A percentile compares a stretch with the other conserved stretches of the same genome.
Evolutionary conservation across 257 asterid genomes (phyloP).

Genomic region (Scutellaria minor): DNA sequence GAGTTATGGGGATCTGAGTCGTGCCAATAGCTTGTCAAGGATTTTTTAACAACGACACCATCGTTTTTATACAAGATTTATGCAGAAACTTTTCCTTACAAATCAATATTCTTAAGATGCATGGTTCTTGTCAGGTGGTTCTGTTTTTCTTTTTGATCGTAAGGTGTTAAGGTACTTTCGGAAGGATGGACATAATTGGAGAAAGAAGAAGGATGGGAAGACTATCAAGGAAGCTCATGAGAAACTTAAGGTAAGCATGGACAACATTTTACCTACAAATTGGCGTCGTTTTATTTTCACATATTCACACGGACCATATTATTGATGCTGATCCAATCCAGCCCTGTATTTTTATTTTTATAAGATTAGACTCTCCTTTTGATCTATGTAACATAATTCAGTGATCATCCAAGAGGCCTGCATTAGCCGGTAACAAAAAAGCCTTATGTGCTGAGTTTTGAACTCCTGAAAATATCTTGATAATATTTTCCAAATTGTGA

Average conservation of each 20-base stretch:
- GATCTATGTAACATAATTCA: not conserved
- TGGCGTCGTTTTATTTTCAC: not conserved
- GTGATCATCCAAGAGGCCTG: slow-evolving; percentile 15
- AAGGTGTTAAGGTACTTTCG: slow-evolving; percentile 90
- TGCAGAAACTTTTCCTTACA: slow-evolving; percentile 15
- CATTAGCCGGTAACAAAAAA: slow-evolving; percentile 8
- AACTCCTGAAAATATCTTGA: not conserved
- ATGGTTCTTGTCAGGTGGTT: slow-evolving; percentile 73
- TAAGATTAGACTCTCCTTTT: not conserved
- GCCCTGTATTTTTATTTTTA: no score
- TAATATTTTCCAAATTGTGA: not conserved
- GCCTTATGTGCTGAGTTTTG: slow-evolving; percentile 3
- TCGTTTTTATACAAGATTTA: slow-evolving; percentile 9
- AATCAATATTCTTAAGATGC: slow-evolving; percentile 35
- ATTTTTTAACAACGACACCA: not conserved
- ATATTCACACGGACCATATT: not conserved
- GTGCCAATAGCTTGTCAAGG: slow-evolving; percentile 9
- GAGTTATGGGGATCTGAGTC: slow-evolving; percentile 6
- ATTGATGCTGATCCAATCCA: slow-evolving; percentile 11
- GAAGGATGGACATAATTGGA: slow-evolving; percentile 97
- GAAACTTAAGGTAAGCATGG: slow-evolving; percentile 80
- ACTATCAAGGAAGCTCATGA: slow-evolving; percentile 98
- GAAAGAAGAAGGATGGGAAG: slow-evolving; percentile 96
- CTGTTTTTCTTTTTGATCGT: slow-evolving; percentile 94
- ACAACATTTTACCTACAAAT: slow-evolving; percentile 10